phyloP scores from a whole-genome alignment of 208 protist species.

The Leishmania mexicana region DNA sequence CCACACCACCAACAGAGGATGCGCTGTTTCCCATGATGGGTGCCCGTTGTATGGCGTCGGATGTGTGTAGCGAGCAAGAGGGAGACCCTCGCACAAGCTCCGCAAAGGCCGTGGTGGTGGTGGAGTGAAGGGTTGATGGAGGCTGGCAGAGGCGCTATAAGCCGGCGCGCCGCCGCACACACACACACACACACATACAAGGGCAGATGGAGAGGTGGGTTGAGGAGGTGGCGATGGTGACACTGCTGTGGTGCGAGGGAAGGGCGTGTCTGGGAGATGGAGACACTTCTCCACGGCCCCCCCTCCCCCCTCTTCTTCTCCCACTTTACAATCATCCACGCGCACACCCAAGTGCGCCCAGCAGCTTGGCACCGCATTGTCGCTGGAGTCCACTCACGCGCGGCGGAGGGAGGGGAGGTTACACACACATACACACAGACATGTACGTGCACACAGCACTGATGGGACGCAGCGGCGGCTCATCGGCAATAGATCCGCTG shows the following conservation, averaged over 20 bases:
- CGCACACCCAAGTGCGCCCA: not conserved
- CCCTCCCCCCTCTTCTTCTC: not conserved
- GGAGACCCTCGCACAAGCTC: not conserved
- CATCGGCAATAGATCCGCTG: not conserved
- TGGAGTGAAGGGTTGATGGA: not conserved
- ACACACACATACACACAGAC: not conserved
- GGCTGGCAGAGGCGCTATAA: not conserved
- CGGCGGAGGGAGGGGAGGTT: not conserved
- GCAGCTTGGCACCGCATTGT: not conserved
- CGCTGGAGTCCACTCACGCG: not conserved
- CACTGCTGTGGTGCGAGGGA: not conserved
- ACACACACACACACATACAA: constrained; percentile 9
- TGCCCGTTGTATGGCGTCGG: not conserved
- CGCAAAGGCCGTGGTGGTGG: not conserved
- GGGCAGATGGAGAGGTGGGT: not conserved
- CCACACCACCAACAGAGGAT: constrained; percentile 2
- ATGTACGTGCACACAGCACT: not conserved
- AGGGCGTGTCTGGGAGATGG: not conserved
- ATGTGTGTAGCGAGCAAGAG: not conserved
- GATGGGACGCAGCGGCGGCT: not conserved
- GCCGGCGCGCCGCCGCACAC: constrained; percentile 7
- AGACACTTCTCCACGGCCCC: not conserved
- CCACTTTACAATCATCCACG: too few species aligned
- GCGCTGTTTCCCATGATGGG: constrained; percentile 11
- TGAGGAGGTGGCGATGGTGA: not conserved